phyloP scores from a whole-genome alignment of 177 flowering plant genomes.

The Vitis hybrid region DNA sequence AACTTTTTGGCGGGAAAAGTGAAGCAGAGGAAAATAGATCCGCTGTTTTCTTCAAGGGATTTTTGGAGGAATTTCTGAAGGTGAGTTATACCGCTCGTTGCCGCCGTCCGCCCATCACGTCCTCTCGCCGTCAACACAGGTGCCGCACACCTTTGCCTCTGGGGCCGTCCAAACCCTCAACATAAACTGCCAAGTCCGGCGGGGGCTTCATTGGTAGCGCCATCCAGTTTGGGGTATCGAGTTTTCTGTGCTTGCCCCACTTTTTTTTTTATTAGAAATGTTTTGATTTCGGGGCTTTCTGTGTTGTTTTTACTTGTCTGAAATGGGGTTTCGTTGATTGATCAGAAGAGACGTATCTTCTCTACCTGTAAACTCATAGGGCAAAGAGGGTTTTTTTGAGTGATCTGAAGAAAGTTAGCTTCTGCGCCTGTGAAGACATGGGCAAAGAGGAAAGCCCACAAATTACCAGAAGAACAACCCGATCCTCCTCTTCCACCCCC shows the following conservation, averaged over 20 bases:
- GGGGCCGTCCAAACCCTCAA: no score
- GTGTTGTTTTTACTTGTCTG: neutral
- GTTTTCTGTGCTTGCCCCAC: neutral
- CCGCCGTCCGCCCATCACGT: no score
- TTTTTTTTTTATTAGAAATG: no score
- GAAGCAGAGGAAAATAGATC: no score
- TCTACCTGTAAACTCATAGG: slow-evolving; percentile 32
- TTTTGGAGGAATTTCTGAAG: no score
- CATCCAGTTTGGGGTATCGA: no score
- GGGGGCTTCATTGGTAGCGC: no score
- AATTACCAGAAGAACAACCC: slow-evolving; percentile 56
- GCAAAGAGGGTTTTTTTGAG: slow-evolving; percentile 17
- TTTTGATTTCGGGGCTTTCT: neutral
- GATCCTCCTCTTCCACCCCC: slow-evolving; percentile 39
- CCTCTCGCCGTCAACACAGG: no score
- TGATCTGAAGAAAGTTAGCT: neutral
- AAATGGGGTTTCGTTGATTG: neutral
- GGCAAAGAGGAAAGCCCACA: slow-evolving; percentile 45
- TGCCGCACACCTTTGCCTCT: no score
- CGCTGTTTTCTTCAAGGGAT: no score
- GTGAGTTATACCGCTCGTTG: no score
- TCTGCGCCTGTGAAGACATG: slow-evolving; percentile 31
- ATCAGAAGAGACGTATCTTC: slow-evolving; percentile 1
- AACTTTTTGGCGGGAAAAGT: slow-evolving; percentile 11
- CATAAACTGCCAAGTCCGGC: no score